Percentiles rank a stretch among this genome's conserved stretches.
Evolutionary conservation across 257 asterid species (phyloP).

Genomic region (Plantago major): DNA sequence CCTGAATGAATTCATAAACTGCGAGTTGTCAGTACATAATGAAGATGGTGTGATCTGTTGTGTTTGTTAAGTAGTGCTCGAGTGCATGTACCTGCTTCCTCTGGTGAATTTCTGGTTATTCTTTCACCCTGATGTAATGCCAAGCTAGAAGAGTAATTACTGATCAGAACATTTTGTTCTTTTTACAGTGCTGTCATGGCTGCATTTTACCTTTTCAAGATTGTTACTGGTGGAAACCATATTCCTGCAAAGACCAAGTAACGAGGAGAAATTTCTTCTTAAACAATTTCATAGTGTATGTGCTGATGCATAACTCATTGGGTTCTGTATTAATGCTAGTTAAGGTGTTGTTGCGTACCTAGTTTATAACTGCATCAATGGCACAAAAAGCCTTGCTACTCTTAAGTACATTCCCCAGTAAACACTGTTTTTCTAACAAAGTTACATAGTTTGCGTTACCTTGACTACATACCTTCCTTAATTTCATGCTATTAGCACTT

Average conservation of each 20-base stretch:
- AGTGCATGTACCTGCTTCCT: background rate
- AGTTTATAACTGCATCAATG: background rate
- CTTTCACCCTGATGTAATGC: background rate
- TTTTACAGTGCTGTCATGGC: constrained; percentile 68
- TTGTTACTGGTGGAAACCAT: constrained; percentile 79
- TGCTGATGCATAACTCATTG: background rate
- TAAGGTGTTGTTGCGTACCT: background rate
- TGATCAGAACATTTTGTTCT: constrained; percentile 5
- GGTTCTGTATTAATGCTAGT: constrained; percentile 7
- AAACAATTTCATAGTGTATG: background rate
- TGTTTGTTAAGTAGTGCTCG: no score
- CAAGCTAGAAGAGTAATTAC: background rate
- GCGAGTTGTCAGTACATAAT: no score
- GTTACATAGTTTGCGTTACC: no score
- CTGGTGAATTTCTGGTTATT: background rate
- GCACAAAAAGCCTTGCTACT: background rate
- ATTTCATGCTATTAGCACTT: no score
- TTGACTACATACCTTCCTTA: no score
- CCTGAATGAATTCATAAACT: no score
- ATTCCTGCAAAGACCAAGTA: constrained; percentile 61
- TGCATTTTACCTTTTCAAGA: constrained; percentile 67
- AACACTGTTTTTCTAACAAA: background rate
- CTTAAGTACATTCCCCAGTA: background rate
- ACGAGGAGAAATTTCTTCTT: constrained; percentile 9
- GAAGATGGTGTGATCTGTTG: no score